Conservation (phyloP, 2,329 filamentous ascomycete genomes). For the Phoma sp. region DNA sequence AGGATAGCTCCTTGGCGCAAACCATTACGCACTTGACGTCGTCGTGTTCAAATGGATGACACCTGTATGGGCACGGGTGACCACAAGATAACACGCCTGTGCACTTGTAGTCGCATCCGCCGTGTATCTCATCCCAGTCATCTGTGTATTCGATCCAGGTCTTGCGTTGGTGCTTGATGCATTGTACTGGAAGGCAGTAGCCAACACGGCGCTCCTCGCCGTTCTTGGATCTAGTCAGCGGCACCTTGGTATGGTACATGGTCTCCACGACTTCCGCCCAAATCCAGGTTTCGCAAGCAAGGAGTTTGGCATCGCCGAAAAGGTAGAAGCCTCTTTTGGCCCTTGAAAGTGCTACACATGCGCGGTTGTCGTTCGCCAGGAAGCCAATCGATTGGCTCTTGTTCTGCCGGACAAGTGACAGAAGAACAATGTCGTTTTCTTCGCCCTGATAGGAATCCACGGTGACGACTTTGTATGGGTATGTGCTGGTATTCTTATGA, state of each 20-base stretch:
- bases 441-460: conserved; percentile 86
- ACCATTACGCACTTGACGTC: conserved; percentile 43
- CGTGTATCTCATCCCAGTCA: conserved; percentile 40
- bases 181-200: conserved; percentile 66
- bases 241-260: conserved; percentile 45
- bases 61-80: conserved; percentile 42
- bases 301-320: conserved; percentile 74
- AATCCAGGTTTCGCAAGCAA: conserved; percentile 54
- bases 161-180: conserved; percentile 62
- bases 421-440: conserved; percentile 75
- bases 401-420: conserved; percentile 81
- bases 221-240: conserved; percentile 37
- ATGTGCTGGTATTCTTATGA: conserved; percentile 49
- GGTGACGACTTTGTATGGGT: conserved; percentile 68
- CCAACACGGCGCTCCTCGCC: conserved; percentile 50
- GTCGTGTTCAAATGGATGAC: conserved; percentile 43
- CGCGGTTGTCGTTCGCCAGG: conserved; percentile 67
- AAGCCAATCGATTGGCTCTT: conserved; percentile 69
- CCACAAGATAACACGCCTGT: conserved; percentile 39
- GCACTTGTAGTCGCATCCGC: conserved; percentile 39
- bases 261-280: conserved; percentile 60
- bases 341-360: conserved; percentile 69
- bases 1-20: conserved; percentile 21
- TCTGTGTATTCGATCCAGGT: conserved; percentile 54
- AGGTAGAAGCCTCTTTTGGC: conserved; percentile 82